Conservation (phyloP, 108 stramenopile genomes). For the Aurantiochytrium sp. region DNA sequence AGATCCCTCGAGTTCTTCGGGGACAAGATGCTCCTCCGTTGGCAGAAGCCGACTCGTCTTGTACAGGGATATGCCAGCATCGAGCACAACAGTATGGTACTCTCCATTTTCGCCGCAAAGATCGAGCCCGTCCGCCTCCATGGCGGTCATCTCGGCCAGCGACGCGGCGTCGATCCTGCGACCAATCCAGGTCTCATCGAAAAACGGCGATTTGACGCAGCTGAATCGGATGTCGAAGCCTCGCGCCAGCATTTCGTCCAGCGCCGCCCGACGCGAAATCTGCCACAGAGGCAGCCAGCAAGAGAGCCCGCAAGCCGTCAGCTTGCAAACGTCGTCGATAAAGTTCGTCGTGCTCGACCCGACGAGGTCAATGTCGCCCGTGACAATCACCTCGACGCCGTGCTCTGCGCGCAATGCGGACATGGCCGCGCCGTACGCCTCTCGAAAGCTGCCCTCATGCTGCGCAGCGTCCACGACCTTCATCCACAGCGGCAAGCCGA, state of each 20-base stretch:
- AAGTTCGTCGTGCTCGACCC: background rate
- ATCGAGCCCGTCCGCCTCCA: background rate
- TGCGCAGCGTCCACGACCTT: background rate
- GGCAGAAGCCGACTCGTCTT: background rate
- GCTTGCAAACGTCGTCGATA: background rate
- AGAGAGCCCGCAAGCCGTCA: background rate
- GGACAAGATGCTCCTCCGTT: background rate
- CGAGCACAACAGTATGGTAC: background rate
- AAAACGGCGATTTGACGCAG: background rate
- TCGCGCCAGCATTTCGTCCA: background rate
- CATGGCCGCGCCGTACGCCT: background rate
- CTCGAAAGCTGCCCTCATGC: background rate
- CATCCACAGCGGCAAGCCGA: background rate
- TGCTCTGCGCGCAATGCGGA: background rate
- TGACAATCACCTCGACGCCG: background rate
- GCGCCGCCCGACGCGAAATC: background rate
- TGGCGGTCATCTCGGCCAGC: background rate
- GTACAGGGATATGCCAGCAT: background rate
- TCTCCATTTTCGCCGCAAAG: slow-evolving; percentile 15
- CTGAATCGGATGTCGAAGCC: background rate
- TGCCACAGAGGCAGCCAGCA: slow-evolving; percentile 8
- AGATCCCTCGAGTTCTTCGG: background rate
- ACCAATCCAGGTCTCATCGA: background rate
- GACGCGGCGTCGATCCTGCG: background rate
- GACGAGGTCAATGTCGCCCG: background rate